phyloP scores from a whole-genome alignment of 2,329 filamentous ascomycete genomes.

The Epicoccum sorghinum region DNA sequence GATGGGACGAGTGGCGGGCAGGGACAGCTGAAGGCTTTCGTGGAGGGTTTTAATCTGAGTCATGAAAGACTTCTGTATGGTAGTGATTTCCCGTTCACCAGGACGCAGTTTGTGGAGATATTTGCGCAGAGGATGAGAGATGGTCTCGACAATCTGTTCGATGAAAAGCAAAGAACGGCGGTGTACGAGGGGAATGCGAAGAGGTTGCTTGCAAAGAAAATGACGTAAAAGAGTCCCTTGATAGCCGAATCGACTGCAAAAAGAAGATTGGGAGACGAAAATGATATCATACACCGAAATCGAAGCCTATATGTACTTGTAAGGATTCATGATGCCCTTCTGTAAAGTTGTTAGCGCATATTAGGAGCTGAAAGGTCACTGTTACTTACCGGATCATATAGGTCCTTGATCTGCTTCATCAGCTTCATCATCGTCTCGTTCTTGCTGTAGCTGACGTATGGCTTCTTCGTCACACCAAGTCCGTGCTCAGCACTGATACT shows the following conservation, averaged over 20 bases:
- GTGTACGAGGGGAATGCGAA: slow-evolving; percentile 50
- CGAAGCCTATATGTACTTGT: slow-evolving; percentile 78
- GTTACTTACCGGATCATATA: slow-evolving; percentile 87
- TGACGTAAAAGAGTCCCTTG: neutral
- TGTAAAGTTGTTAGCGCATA: slow-evolving; percentile 46
- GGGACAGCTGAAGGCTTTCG: slow-evolving; percentile 56
- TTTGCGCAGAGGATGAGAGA: slow-evolving; percentile 52
- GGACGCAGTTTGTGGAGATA: slow-evolving; percentile 42
- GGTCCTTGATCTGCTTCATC: slow-evolving; percentile 93
- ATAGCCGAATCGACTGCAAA: neutral
- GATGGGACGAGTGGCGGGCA: slow-evolving; percentile 40
- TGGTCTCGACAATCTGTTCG: slow-evolving; percentile 49
- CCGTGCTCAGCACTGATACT: slow-evolving; percentile 98
- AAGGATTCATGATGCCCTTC: slow-evolving; percentile 99
- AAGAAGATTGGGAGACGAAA: neutral
- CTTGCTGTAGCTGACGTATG: slow-evolving; percentile 90
- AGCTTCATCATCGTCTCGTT: slow-evolving; percentile 83
- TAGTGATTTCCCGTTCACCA: slow-evolving; percentile 60
- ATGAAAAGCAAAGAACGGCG: slow-evolving; percentile 41
- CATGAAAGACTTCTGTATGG: slow-evolving; percentile 57
- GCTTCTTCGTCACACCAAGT: slow-evolving; percentile 92
- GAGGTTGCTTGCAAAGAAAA: slow-evolving; percentile 32
- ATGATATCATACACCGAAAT: slow-evolving; percentile 4
- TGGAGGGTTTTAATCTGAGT: slow-evolving; percentile 49
- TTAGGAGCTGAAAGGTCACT: neutral